These are phyloP conservation scores for Colletotrichum gloeosporioides DNA, from an alignment of 2,329 filamentous ascomycete species.

Conservation along the genomic window DNA sequence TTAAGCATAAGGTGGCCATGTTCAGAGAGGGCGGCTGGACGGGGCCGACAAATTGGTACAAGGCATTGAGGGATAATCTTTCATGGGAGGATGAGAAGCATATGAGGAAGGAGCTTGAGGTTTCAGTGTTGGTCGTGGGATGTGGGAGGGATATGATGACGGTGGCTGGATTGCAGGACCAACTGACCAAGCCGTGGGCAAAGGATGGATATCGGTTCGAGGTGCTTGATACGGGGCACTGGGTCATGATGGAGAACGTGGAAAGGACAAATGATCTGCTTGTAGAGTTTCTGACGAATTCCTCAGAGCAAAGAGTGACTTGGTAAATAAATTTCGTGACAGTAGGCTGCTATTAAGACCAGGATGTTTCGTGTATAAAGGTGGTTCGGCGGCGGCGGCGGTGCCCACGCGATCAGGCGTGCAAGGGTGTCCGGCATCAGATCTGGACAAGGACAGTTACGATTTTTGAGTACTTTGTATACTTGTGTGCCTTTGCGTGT, in stretches of 20 bases:
- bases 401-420: too few species aligned
- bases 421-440: too few species aligned
- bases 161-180: neutral
- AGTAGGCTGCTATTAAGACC: too few species aligned
- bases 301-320: too few species aligned
- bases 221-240: constrained; percentile 12
- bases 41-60: constrained; percentile 14
- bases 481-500: too few species aligned
- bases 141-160: constrained; percentile 15
- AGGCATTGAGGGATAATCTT: neutral
- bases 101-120: neutral
- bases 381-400: too few species aligned
- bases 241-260: constrained; percentile 10
- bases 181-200: constrained; percentile 14
- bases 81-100: neutral
- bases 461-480: too few species aligned
- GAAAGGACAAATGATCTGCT: neutral
- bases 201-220: constrained; percentile 1
- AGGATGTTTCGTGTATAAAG: too few species aligned
- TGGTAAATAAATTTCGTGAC: too few species aligned
- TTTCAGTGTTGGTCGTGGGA: neutral
- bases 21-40: neutral
- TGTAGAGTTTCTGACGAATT: too few species aligned
- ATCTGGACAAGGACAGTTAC: too few species aligned
- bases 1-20: neutral